phyloP scores from a whole-genome alignment of 2,329 filamentous ascomycete species.

The Albophoma yamanashiensis region DNA sequence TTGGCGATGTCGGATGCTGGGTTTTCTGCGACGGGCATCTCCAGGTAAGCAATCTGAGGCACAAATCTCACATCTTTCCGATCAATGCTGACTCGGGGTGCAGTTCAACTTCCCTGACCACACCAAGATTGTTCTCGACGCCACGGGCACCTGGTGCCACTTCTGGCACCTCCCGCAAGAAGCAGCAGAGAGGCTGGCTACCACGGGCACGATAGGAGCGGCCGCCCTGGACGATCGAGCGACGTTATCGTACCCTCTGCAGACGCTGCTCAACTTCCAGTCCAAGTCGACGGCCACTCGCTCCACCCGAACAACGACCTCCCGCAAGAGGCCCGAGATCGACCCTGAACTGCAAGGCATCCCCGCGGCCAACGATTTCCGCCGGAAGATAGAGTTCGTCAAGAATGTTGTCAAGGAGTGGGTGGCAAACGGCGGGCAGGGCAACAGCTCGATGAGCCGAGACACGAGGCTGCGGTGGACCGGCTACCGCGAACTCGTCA shows the following conservation, averaged over 20 bases:
- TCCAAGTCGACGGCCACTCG: slow-evolving; percentile 29
- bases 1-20: slow-evolving; percentile 74
- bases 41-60: slow-evolving; percentile 39
- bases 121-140: slow-evolving; percentile 71
- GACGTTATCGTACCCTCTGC: slow-evolving; percentile 60
- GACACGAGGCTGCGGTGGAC: slow-evolving; percentile 46
- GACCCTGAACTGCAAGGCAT: slow-evolving; percentile 50
- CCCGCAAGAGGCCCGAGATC: slow-evolving; percentile 49
- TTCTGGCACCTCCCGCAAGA: slow-evolving; percentile 68
- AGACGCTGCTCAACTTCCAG: slow-evolving; percentile 62
- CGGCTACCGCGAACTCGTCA: slow-evolving; percentile 44
- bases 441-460: slow-evolving; percentile 50
- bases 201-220: slow-evolving; percentile 56
- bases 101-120: slow-evolving; percentile 84
- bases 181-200: slow-evolving; percentile 53
- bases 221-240: slow-evolving; percentile 61
- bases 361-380: slow-evolving; percentile 62
- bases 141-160: slow-evolving; percentile 64
- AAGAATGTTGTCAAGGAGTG: slow-evolving; percentile 59
- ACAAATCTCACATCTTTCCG: neutral
- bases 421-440: slow-evolving; percentile 58
- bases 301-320: slow-evolving; percentile 32
- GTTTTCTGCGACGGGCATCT: slow-evolving; percentile 71
- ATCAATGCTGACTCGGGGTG: neutral
- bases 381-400: slow-evolving; percentile 65